These are phyloP conservation scores for Teratosphaeria zuluensis DNA, from an alignment of 2,329 filamentous ascomycete species.

Conservation along the genomic window DNA sequence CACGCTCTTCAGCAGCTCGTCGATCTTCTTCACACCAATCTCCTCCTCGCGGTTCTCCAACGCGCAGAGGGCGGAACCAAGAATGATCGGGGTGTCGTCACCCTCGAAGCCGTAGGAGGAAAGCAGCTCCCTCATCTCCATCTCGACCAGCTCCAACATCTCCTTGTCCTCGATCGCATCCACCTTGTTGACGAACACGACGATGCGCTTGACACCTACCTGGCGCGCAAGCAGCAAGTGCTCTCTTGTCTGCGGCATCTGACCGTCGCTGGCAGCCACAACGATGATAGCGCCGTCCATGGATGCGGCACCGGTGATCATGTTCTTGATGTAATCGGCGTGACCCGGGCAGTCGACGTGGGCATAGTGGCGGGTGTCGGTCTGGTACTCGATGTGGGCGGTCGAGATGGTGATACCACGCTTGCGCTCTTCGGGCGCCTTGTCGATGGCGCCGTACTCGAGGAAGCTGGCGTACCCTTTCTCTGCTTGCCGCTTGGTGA, in stretches of 20 bases:
- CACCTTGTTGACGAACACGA: conserved; percentile 99
- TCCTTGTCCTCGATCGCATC: conserved; percentile 95
- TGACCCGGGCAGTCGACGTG: conserved; percentile 99
- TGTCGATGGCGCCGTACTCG: conserved; percentile 97
- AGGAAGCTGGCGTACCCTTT: conserved; percentile 92
- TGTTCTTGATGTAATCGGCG: conserved; percentile 99
- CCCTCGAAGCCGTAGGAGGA: conserved; percentile 91
- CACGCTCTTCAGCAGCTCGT: conserved; percentile 80
- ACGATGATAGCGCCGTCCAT: conserved; percentile 99
- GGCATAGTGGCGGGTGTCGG: conserved; percentile 89
- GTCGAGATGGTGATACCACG: conserved; percentile 99
- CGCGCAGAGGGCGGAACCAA: conserved; percentile 93
- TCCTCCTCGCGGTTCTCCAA: conserved; percentile 79
- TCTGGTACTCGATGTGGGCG: conserved; percentile 96
- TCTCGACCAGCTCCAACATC: conserved; percentile 99
- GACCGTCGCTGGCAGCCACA: conserved; percentile 93
- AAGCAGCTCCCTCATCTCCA: conserved; percentile 99
- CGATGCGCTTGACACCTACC: conserved; percentile 94
- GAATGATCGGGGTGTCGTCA: conserved; percentile 92
- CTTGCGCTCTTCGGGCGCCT: conserved; percentile 98
- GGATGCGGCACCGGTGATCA: conserved; percentile 98
- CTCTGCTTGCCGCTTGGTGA: conserved; percentile 94
- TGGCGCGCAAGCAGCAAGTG: conserved; percentile 95
- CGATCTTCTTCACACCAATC: conserved; percentile 78
- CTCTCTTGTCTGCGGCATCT: conserved; percentile 99